Evolutionary conservation across 192 early-diverging fungal genomes (phyloP), one percentile per base, ranked within the genome.

Genomic region (Coemansia sp.): DNA sequence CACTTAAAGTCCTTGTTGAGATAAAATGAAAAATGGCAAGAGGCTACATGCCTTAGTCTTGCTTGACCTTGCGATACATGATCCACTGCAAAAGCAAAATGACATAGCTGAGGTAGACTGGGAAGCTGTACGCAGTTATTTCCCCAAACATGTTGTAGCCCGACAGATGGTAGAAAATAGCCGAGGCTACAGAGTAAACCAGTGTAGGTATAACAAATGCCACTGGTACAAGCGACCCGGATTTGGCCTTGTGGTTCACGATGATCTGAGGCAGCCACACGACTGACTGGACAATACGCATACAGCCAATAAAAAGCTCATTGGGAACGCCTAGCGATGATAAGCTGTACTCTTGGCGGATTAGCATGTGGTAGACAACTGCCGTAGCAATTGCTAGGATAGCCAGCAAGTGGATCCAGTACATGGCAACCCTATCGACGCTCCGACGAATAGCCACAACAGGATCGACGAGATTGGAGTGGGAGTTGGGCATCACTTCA

Each of bases 251-350:
- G 23, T n/a, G 10, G 5, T 55, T 66, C n/a, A 66, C 64, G 7
- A 57, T 34, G 19, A 66, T 10, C 64, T 66, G 64, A 27, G 64
- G 64, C 51, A 66, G 19, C 46, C 34, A 53, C 19, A 34, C 11
- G 3, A 66, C 32, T 15, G 45, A 14, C 10, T 38, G 29, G 38
- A 37, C n/a, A 27, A 67, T 29, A 15, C 10, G 15, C 21, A 3
- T 3, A 2, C 29, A 4, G 25, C n/a, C 7, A 5, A 15, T 27
- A 0, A 19, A 17, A 23, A 58, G 39, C 66, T 42, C 31, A 1
- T 21, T 9, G 11, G 21, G 1, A 19, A 53, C 58, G 1, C 38
- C 34, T 32, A 29, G 48, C 66, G 29, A 39, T 37, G 37, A 32
- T 12, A 38, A 45, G 39, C 1, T 27, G 53, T 29, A 29, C 42